Evolutionary conservation across 1,139 yeast species (phyloP).

Genomic region (Kodamaea plutei): DNA sequence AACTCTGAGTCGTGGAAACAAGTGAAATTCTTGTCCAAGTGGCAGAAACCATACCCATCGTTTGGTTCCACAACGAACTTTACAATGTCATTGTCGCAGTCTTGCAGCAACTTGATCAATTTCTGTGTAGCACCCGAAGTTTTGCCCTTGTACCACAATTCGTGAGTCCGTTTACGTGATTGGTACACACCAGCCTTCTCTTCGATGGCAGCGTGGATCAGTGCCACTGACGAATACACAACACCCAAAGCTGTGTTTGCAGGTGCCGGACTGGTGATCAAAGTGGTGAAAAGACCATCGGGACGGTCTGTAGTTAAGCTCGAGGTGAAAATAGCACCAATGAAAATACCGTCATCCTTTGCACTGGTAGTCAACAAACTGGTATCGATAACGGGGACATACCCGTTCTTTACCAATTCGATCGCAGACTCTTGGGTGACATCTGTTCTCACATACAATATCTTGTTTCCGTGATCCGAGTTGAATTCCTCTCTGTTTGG

Average conservation of each 20-base stretch:
- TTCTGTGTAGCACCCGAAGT: slow-evolving; percentile 93
- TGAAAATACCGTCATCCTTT: slow-evolving; percentile 31
- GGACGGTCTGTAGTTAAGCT: slow-evolving; percentile 73
- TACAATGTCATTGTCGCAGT: slow-evolving; percentile 90
- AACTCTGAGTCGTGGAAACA: slow-evolving; percentile 60
- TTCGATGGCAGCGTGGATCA: slow-evolving; percentile 76
- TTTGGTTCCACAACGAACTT: slow-evolving; percentile 78
- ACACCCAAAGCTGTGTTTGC: slow-evolving; percentile 66
- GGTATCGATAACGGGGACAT: slow-evolving; percentile 44
- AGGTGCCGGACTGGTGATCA: slow-evolving; percentile 66
- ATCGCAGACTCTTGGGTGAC: slow-evolving; percentile 25
- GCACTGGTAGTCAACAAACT: slow-evolving; percentile 41
- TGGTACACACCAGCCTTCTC: slow-evolving; percentile 90
- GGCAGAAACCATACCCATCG: slow-evolving; percentile 86
- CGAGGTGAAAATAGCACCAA: slow-evolving; percentile 51
- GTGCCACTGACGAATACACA: slow-evolving; percentile 82
- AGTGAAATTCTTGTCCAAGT: slow-evolving; percentile 64
- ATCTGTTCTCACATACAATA: slow-evolving; percentile 30
- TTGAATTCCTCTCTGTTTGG: slow-evolving; percentile 16
- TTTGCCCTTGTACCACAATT: slow-evolving; percentile 91
- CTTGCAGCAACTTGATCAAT: slow-evolving; percentile 61
- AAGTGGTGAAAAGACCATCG: slow-evolving; percentile 82
- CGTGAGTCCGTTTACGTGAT: slow-evolving; percentile 78
- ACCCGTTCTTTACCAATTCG: slow-evolving; percentile 32
- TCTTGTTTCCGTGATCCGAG: slow-evolving; percentile 40